Percentiles rank a stretch among this genome's conserved stretches.
Evolutionary conservation across 2,329 filamentous ascomycete genomes (phyloP).

Genomic region (Huntiella moniliformis): DNA sequence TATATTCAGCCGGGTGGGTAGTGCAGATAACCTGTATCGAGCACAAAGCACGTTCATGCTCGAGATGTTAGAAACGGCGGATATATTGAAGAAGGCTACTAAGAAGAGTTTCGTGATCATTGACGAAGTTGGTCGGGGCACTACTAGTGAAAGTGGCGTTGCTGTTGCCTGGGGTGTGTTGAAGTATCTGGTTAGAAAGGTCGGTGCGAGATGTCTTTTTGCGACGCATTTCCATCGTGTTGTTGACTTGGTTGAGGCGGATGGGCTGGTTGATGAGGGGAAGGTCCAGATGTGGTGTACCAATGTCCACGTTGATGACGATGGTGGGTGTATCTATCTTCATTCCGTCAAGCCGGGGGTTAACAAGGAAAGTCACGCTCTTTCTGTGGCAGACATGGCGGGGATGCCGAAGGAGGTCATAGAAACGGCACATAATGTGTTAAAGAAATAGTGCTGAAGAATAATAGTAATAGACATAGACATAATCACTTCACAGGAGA

Average conservation of each 20-base stretch:
- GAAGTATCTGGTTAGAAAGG: constrained; percentile 62
- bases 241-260: constrained; percentile 42
- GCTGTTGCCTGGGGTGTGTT: constrained; percentile 81
- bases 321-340: constrained; percentile 63
- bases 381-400: constrained; percentile 84
- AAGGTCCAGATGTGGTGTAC: constrained; percentile 58
- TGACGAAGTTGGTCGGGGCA: constrained; percentile 93
- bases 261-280: constrained; percentile 10
- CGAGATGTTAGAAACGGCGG: constrained; percentile 92
- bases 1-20: constrained; percentile 83
- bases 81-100: constrained; percentile 74
- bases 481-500: not conserved
- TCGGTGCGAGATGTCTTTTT: constrained; percentile 66
- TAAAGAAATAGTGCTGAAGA: constrained; percentile 17
- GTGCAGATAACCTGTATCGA: constrained; percentile 82
- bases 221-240: constrained; percentile 87
- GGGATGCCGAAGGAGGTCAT: constrained; percentile 61
- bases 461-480: not conserved
- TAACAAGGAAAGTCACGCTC: constrained; percentile 72
- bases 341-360: constrained; percentile 66
- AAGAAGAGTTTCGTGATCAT: constrained; percentile 81
- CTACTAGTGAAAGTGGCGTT: constrained; percentile 77
- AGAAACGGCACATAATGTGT: constrained; percentile 40
- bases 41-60: constrained; percentile 99
- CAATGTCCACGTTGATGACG: constrained; percentile 57